These are phyloP conservation scores for Cyathus pygmaeus DNA, from an alignment of 1,284 basidiomycete species.

Conservation along the genomic window DNA sequence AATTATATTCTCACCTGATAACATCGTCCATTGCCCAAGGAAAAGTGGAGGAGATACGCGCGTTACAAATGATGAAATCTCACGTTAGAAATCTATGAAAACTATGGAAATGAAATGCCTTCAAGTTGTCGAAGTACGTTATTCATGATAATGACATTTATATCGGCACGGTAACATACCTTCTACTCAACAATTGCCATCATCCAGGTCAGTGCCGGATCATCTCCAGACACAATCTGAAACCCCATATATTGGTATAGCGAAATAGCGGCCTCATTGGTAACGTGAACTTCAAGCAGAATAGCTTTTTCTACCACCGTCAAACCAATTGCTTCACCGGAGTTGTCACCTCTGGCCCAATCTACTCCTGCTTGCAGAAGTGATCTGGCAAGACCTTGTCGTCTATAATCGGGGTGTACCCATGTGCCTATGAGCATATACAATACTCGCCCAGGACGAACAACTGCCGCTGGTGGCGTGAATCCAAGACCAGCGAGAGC, in stretches of 20 bases:
- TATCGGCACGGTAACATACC: neutral
- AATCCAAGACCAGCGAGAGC: slow-evolving; percentile 5
- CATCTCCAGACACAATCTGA: slow-evolving; percentile 1
- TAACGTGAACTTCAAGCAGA: slow-evolving; percentile 6
- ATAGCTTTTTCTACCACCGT: slow-evolving; percentile 3
- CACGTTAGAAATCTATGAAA: neutral
- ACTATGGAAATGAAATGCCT: neutral
- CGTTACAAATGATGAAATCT: too few relatives aligned
- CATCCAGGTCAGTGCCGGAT: neutral
- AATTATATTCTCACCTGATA: too few relatives aligned
- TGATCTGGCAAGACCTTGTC: slow-evolving; percentile 37
- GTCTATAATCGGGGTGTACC: slow-evolving; percentile 45
- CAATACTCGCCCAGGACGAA: slow-evolving; percentile 15
- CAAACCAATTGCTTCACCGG: neutral
- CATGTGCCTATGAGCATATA: slow-evolving; percentile 45
- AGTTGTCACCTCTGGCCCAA: slow-evolving; percentile 9
- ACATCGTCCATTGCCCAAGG: too few relatives aligned
- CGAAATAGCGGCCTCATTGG: slow-evolving; percentile 7
- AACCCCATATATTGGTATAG: slow-evolving; percentile 14
- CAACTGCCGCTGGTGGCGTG: neutral
- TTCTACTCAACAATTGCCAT: slow-evolving; percentile 6
- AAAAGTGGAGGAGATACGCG: too few relatives aligned
- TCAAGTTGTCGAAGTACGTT: too few relatives aligned
- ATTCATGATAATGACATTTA: too few relatives aligned
- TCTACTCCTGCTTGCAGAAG: slow-evolving; percentile 11